Evolutionary conservation across 192 early-diverging fungal species (phyloP), one percentile per base, ranked within the genome.

Genomic region (Chytriomyces confervae): DNA sequence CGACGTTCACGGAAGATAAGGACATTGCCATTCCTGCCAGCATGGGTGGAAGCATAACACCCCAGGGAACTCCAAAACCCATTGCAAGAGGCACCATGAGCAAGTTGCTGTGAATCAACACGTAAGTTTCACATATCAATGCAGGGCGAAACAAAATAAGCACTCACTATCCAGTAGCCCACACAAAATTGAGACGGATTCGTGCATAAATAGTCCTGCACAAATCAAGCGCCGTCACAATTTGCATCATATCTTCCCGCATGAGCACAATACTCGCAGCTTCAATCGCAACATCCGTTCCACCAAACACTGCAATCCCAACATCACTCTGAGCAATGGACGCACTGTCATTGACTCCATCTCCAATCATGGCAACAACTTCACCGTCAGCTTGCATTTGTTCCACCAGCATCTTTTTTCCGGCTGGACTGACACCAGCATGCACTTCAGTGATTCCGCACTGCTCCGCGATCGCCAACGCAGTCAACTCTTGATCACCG

Each of bases 331-430:
- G 87, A 29, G 94, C 96, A 69, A 99, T 81, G 8, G 95, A 93
- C 23, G 95, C 95, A 7, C 95, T 94, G 73, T 99, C 97, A 72
- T 99, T 99, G 79, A 97, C 91, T 49, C 97, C 97, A 79, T 99
- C 97, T 13, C 97, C 97, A 2, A 97, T 92, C 94, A 98, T 96
- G 6, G 96, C 97, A 0, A 96, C 93, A n/a, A 80, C 63, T 9
- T 77, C 76, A 6, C 77, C 76, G 11, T 86, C 81, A 16, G 67
- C 20, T 71, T 97, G 95, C 85, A 98, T 78, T 18, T 80, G 77
- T 65, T 85, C 80, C 1, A 98, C 89, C 36, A 99, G 89, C 1
- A 86, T 81, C 0, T 90, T 92, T 84, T 99, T 99, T 60, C 95
- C 97, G 7, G 89, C 88, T 0, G 97, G 97, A 20, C 94, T 93